phyloP scores from a whole-genome alignment of 225 moss, liverwort and hornwort species.

The Polytrichum commune region DNA sequence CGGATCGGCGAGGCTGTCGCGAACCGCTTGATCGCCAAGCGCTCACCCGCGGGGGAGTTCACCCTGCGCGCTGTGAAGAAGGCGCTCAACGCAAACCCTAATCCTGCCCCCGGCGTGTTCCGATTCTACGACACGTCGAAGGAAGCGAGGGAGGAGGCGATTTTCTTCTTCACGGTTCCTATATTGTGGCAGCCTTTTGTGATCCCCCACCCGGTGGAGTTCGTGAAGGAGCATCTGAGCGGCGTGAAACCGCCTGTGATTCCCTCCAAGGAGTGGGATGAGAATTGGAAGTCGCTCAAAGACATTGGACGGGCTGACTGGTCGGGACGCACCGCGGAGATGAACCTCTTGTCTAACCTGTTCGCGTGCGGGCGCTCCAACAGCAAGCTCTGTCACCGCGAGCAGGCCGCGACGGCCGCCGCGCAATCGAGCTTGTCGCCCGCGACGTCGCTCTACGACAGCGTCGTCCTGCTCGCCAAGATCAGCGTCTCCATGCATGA shows the following conservation, averaged over 20 bases:
- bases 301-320: slow-evolving; percentile 8
- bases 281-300: neutral
- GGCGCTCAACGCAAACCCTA: neutral
- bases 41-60: neutral
- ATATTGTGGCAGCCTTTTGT: slow-evolving; percentile 5
- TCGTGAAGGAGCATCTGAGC: slow-evolving; percentile 1
- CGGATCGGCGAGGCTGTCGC: slow-evolving; percentile 9
- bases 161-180: neutral
- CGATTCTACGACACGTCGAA: slow-evolving; percentile 1
- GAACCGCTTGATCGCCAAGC: neutral
- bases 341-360: neutral
- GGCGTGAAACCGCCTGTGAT: slow-evolving; percentile 2
- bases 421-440: slow-evolving; percentile 1
- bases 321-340: slow-evolving; percentile 4
- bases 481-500: slow-evolving; percentile 8
- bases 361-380: neutral
- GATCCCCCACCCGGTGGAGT: slow-evolving; percentile 3
- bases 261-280: slow-evolving; percentile 10
- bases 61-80: slow-evolving; percentile 4
- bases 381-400: neutral
- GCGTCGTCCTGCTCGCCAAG: slow-evolving; percentile 13
- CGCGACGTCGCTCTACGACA: slow-evolving; percentile 5
- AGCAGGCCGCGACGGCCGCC: neutral
- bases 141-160: neutral
- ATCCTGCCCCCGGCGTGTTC: slow-evolving; percentile 1